Conservation (phyloP, 2,329 filamentous ascomycete genomes). For the Xylariaceae sp. region DNA sequence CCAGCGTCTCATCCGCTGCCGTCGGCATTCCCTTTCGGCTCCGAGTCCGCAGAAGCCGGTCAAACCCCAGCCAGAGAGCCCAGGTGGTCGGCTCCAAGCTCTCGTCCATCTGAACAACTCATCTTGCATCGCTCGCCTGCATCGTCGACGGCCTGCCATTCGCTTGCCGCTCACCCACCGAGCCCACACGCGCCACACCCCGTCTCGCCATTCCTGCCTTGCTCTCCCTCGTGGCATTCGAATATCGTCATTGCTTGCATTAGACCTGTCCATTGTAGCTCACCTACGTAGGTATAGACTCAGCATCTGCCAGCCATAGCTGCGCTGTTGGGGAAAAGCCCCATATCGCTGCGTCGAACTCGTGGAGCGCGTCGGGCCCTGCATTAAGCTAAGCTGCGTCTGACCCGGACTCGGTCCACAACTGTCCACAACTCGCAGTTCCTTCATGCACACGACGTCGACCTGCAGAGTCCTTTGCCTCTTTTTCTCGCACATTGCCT, state of each 20-base stretch:
- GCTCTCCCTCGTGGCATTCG: conserved; percentile 5
- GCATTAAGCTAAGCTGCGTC: conserved; percentile 6
- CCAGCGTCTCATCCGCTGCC: not conserved
- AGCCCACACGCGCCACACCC: conserved; percentile 4
- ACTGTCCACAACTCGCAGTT: not conserved
- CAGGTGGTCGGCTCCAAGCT: too few species aligned
- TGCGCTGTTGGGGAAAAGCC: not conserved
- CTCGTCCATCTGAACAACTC: conserved; percentile 13
- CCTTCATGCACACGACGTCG: conserved; percentile 10
- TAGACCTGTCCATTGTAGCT: conserved; percentile 2
- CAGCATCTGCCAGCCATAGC: not conserved
- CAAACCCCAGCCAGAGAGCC: conserved; percentile 1
- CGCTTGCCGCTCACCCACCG: conserved; percentile 4
- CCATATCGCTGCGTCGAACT: not conserved
- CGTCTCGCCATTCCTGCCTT: conserved; percentile 1
- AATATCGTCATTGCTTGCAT: not conserved
- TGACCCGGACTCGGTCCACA: conserved; percentile 8
- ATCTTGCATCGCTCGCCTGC: conserved; percentile 17
- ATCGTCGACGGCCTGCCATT: conserved; percentile 7
- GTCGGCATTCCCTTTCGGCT: conserved; percentile 5
- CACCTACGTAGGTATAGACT: not conserved
- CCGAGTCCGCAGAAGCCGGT: conserved; percentile 3
- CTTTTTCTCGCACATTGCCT: conserved; percentile 11
- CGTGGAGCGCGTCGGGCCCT: conserved; percentile 9
- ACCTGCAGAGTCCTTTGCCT: conserved; percentile 8